A percentile compares a stretch with the other conserved stretches of the same genome.
Evolutionary conservation across 805 yeast species (phyloP).

Genomic region (Hanseniaspora nectarophila): DNA sequence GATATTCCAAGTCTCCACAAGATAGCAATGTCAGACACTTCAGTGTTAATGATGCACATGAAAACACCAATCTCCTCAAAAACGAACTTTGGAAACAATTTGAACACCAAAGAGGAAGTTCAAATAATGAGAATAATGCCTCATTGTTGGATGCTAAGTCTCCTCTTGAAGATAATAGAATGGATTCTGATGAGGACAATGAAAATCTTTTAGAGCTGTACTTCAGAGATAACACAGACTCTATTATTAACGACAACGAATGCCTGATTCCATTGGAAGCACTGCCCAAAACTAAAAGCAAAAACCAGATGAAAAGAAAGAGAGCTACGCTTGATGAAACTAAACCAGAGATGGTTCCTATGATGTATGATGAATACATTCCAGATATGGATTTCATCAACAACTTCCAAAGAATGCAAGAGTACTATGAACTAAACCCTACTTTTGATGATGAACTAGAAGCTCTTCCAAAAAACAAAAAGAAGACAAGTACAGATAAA

Average conservation of each 20-base stretch:
- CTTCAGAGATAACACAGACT: slow-evolving; percentile 9
- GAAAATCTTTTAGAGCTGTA: not conserved
- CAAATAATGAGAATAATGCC: not conserved
- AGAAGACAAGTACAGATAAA: not conserved
- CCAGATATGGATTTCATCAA: slow-evolving; percentile 55
- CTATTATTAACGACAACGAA: slow-evolving; percentile 12
- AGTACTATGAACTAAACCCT: slow-evolving; percentile 17
- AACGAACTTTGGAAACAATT: not conserved
- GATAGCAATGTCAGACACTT: not conserved
- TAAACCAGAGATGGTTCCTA: not conserved
- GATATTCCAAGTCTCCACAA: not conserved
- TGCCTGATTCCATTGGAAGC: slow-evolving; percentile 14
- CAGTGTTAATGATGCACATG: slow-evolving; percentile 9
- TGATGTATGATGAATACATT: slow-evolving; percentile 60
- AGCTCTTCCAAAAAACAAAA: slow-evolving; percentile 10
- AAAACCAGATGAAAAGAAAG: not conserved
- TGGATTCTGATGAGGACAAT: slow-evolving; percentile 2
- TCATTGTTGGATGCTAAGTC: not conserved
- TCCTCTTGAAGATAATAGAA: not conserved
- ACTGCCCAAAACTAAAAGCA: slow-evolving; percentile 1
- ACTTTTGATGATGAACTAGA: slow-evolving; percentile 20
- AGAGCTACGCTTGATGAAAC: too few relatives aligned
- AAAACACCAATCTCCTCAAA: not conserved
- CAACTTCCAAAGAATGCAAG: slow-evolving; percentile 40
- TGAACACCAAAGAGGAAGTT: not conserved